These are phyloP conservation scores for Thielaviopsis euricoi DNA, from an alignment of 2,329 filamentous ascomycete genomes.

Conservation along the genomic window DNA sequence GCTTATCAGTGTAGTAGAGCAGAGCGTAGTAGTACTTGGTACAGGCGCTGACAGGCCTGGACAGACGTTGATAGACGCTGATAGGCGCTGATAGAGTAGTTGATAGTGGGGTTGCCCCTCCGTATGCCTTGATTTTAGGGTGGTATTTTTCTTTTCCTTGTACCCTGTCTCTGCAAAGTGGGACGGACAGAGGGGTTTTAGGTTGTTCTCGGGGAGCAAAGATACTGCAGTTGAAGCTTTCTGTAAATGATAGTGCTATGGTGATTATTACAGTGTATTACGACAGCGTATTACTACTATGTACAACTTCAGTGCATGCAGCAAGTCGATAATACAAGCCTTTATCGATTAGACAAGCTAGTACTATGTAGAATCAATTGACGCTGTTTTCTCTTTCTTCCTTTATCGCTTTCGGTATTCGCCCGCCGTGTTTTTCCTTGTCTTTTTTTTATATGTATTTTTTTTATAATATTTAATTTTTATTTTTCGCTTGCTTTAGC, in stretches of 20 bases:
- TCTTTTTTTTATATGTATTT: not conserved
- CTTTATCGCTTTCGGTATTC: constrained; percentile 8
- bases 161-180: not conserved
- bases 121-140: not conserved
- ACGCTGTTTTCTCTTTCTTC: too few species aligned
- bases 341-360: not conserved
- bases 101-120: not conserved
- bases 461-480: not conserved
- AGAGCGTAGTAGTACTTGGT: too few species aligned
- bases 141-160: not conserved
- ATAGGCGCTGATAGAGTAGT: too few species aligned
- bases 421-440: constrained; percentile 1
- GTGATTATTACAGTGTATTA: too few species aligned
- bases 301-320: too few species aligned
- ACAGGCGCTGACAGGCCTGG: too few species aligned
- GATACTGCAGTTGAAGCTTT: too few species aligned
- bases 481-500: not conserved
- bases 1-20: not conserved
- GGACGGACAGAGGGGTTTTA: not conserved
- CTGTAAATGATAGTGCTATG: too few species aligned
- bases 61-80: too few species aligned
- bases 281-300: too few species aligned
- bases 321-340: not conserved
- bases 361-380: too few species aligned
- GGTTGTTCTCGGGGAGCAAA: too few species aligned